Conservation (phyloP, 306 rosid species). For the Comarum palustre region DNA sequence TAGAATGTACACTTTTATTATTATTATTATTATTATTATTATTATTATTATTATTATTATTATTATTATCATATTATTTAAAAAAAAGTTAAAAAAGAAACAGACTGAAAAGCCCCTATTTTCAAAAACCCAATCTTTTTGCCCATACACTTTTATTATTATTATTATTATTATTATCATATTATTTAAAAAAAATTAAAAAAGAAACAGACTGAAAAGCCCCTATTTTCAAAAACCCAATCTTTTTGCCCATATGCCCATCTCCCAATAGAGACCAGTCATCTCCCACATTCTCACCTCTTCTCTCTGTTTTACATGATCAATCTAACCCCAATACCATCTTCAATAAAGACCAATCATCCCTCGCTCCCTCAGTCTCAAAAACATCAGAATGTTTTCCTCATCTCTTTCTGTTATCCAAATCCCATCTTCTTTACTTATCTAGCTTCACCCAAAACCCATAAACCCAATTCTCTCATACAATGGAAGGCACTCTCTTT, state of each 20-base stretch:
- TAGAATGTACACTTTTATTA: too few species aligned
- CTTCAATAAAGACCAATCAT: slow-evolving; percentile 16
- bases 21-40: too few species aligned
- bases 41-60: too few species aligned
- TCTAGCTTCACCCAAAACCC: slow-evolving; percentile 13
- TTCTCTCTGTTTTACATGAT: not conserved
- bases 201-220: too few species aligned
- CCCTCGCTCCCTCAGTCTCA: not conserved
- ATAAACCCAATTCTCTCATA: slow-evolving; percentile 5
- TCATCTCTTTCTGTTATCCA: not conserved
- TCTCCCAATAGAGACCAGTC: slow-evolving; percentile 27
- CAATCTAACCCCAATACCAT: slow-evolving; percentile 14
- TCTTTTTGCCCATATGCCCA: slow-evolving; percentile 4
- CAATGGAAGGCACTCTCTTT: slow-evolving; percentile 78
- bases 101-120: not conserved
- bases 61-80: too few species aligned
- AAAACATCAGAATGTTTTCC: not conserved
- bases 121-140: not conserved
- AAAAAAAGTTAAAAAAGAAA: too few species aligned
- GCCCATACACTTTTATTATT: too few species aligned
- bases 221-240: not conserved
- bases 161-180: too few species aligned
- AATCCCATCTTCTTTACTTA: slow-evolving; percentile 10
- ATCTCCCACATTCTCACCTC: not conserved
- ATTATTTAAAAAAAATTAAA: too few species aligned